A percentile compares a stretch with the other conserved stretches of the same genome.
Evolutionary conservation across 2,329 filamentous ascomycete species (phyloP).

Genomic region (Epichloe coenophiala): DNA sequence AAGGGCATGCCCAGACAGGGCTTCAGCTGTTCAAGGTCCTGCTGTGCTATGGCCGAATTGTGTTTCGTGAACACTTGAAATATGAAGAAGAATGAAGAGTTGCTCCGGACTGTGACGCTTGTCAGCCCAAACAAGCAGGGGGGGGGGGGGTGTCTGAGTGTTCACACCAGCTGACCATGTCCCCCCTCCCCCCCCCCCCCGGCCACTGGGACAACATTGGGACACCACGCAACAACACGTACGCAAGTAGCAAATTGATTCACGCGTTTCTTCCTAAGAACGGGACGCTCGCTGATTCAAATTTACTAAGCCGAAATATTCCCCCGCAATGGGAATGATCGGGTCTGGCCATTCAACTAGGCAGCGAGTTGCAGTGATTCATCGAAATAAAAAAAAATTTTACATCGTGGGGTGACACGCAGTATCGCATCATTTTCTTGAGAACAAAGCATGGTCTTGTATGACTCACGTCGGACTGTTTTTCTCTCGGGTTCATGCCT

Average conservation of each 20-base stretch:
- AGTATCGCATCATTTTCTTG: not conserved
- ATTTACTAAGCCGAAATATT: not conserved
- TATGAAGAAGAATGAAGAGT: no score
- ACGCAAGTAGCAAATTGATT: not conserved
- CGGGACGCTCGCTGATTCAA: not conserved
- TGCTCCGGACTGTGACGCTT: no score
- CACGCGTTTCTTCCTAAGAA: not conserved
- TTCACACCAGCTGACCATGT: not conserved
- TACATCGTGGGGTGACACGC: not conserved
- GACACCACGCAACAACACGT: no score
- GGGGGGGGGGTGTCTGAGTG: not conserved
- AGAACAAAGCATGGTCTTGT: not conserved
- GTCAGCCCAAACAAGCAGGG: no score
- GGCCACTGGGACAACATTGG: no score
- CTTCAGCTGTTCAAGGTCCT: not conserved
- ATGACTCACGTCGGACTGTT: not conserved
- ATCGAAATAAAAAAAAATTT: not conserved
- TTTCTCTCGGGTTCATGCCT: not conserved
- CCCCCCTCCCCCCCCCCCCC: not conserved
- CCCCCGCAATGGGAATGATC: not conserved
- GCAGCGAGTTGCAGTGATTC: not conserved
- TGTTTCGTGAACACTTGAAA: not conserved
- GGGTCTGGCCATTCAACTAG: not conserved
- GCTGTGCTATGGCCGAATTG: not conserved
- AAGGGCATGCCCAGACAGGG: not conserved